Evolutionary conservation across 2,329 filamentous ascomycete genomes (phyloP).

Genomic region (Colletotrichum gigasporum): DNA sequence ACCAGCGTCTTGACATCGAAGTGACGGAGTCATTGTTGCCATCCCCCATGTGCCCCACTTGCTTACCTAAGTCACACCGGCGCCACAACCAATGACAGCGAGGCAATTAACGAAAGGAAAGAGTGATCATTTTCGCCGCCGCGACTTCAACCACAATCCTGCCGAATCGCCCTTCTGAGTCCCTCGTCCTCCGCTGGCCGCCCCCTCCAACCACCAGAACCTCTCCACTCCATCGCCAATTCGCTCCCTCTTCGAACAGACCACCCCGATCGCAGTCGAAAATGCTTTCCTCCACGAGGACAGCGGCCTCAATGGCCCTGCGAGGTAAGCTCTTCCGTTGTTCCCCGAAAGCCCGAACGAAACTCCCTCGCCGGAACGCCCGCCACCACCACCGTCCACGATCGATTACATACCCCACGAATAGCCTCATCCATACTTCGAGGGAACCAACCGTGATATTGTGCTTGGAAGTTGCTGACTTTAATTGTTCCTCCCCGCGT

Average conservation of each 20-base stretch:
- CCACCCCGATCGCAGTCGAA: conserved; percentile 12
- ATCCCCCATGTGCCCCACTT: too few species aligned
- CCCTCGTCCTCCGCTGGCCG: conserved; percentile 1
- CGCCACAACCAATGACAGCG: too few species aligned
- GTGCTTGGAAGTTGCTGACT: conserved; percentile 34
- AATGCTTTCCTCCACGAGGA: conserved; percentile 61
- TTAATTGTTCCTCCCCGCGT: conserved; percentile 31
- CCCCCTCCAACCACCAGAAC: conserved; percentile 10
- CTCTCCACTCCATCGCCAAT: conserved; percentile 23
- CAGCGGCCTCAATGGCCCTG: conserved; percentile 61
- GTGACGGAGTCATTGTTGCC: too few species aligned
- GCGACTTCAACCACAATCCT: conserved; percentile 27
- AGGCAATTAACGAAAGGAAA: conserved; percentile 26
- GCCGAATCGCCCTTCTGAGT: conserved; percentile 1
- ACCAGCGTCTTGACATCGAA: too few species aligned
- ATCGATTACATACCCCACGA: neutral
- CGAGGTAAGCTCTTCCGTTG: conserved; percentile 52
- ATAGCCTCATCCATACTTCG: neutral
- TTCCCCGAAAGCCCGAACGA: conserved; percentile 2
- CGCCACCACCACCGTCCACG: neutral
- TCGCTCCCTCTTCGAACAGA: neutral
- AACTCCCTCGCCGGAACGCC: neutral
- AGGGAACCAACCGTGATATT: neutral
- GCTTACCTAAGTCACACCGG: conserved; percentile 19
- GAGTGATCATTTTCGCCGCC: too few species aligned